Percentiles rank a stretch among this genome's conserved stretches.
Conservation (phyloP, 2,329 filamentous ascomycete species). For the Penicillium expansum region DNA sequence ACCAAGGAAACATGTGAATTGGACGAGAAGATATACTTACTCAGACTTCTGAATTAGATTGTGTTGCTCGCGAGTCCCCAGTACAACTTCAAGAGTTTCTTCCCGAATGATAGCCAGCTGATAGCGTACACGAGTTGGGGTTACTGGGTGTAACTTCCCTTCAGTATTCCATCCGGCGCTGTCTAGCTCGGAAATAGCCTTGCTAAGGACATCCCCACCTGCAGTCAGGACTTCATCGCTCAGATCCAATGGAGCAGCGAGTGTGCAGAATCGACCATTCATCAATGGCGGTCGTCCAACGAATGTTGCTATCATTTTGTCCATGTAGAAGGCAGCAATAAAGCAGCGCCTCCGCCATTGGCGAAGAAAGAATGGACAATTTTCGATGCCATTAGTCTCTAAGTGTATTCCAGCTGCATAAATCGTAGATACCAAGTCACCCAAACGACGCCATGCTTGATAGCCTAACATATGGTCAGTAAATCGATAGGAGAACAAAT, state of each 20-base stretch:
- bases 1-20: background rate
- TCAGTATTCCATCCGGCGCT: constrained; percentile 30
- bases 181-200: constrained; percentile 28
- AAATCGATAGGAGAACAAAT: background rate
- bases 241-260: constrained; percentile 38
- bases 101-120: constrained; percentile 29
- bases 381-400: constrained; percentile 30
- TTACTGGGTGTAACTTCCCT: constrained; percentile 19
- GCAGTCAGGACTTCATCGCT: constrained; percentile 29
- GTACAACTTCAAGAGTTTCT: constrained; percentile 32
- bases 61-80: constrained; percentile 25
- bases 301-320: constrained; percentile 51
- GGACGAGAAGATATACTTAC: constrained; percentile 21
- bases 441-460: constrained; percentile 48
- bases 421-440: constrained; percentile 48
- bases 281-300: constrained; percentile 51
- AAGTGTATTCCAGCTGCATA: constrained; percentile 51
- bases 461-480: constrained; percentile 37
- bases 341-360: constrained; percentile 45
- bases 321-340: constrained; percentile 45
- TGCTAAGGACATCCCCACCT: constrained; percentile 24
- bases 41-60: constrained; percentile 28
- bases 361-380: constrained; percentile 40
- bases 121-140: constrained; percentile 27
- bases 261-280: constrained; percentile 43